Evolutionary conservation across 164 flowering plant species (phyloP).

Genomic region (Hamamelis virginiana): DNA sequence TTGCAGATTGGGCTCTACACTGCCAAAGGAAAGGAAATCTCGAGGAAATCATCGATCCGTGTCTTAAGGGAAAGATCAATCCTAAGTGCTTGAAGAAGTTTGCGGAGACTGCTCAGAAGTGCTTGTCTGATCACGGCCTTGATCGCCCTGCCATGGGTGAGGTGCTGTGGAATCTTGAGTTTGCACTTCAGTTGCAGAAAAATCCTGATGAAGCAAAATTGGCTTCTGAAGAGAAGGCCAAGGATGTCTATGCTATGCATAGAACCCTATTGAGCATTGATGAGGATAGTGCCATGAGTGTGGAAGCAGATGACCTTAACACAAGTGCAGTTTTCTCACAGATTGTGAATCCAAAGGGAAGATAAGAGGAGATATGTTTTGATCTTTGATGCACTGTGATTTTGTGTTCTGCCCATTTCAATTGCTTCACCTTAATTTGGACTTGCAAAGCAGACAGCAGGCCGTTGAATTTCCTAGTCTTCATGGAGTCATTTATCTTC

Average conservation of each 20-base stretch:
- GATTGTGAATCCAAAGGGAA: slow-evolving; percentile 40
- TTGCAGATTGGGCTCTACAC: slow-evolving; percentile 49
- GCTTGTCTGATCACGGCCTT: slow-evolving; percentile 43
- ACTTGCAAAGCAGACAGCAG: not conserved
- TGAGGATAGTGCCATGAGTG: slow-evolving; percentile 15
- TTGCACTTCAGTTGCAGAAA: slow-evolving; percentile 39
- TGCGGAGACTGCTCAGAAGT: slow-evolving; percentile 39
- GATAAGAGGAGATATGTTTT: slow-evolving; percentile 27
- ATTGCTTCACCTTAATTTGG: not conserved
- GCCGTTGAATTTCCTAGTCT: too few species aligned
- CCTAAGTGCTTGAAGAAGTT: slow-evolving; percentile 40
- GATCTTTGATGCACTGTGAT: not conserved
- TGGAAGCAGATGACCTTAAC: slow-evolving; percentile 17
- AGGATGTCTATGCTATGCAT: slow-evolving; percentile 9
- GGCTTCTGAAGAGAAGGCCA: not conserved
- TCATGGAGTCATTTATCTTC: too few species aligned
- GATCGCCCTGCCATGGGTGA: slow-evolving; percentile 56
- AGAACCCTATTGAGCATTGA: slow-evolving; percentile 8
- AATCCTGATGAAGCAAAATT: slow-evolving; percentile 15
- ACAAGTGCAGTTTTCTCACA: slow-evolving; percentile 43
- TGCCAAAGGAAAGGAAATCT: slow-evolving; percentile 35
- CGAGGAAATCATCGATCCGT: slow-evolving; percentile 41
- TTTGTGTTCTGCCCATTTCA: not conserved
- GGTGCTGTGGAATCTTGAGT: slow-evolving; percentile 55
- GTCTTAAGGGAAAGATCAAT: slow-evolving; percentile 30